A percentile compares a stretch with the other conserved stretches of the same genome.
phyloP scores from a whole-genome alignment of 1,284 basidiomycete genomes.

The Sporisorium iseilematis-ciliati region DNA sequence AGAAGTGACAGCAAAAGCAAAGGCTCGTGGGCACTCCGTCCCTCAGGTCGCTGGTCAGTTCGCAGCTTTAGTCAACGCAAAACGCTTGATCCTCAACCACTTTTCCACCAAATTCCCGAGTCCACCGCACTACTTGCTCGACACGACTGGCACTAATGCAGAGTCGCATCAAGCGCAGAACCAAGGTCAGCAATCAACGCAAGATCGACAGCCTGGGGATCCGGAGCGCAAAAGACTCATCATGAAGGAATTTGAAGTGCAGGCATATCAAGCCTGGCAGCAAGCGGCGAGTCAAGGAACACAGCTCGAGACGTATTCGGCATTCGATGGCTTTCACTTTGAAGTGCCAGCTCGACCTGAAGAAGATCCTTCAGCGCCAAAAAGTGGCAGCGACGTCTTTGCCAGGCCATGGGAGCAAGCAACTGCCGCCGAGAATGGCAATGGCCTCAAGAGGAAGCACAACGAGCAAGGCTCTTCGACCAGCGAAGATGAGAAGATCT shows the following conservation, averaged over 20 bases:
- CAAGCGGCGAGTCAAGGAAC: not conserved
- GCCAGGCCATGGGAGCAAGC: conserved; percentile 31
- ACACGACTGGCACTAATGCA: conserved; percentile 19
- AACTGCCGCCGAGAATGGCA: not conserved
- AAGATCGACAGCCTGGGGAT: conserved; percentile 31
- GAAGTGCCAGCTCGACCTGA: conserved; percentile 29
- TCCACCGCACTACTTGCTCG: conserved; percentile 45
- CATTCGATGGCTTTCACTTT: conserved; percentile 47
- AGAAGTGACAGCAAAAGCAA: conserved; percentile 49
- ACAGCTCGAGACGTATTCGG: conserved; percentile 30
- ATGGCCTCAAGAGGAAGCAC: conserved; percentile 33
- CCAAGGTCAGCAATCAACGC: conserved; percentile 1
- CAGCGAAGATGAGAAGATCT: not conserved
- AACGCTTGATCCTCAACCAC: conserved; percentile 63
- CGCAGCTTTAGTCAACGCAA: conserved; percentile 55
- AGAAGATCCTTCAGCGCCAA: not conserved
- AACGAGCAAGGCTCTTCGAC: conserved; percentile 4
- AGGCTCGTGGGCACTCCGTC: conserved; percentile 60
- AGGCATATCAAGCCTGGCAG: conserved; percentile 58
- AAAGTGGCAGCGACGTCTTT: conserved; percentile 5
- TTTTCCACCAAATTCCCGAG: conserved; percentile 62
- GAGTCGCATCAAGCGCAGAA: conserved; percentile 6
- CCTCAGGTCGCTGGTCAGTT: conserved; percentile 65
- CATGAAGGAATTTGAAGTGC: conserved; percentile 58
- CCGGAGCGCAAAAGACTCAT: conserved; percentile 44